Evolutionary conservation across 1,284 basidiomycete genomes (phyloP).

Genomic region (Chalciporus sp.): DNA sequence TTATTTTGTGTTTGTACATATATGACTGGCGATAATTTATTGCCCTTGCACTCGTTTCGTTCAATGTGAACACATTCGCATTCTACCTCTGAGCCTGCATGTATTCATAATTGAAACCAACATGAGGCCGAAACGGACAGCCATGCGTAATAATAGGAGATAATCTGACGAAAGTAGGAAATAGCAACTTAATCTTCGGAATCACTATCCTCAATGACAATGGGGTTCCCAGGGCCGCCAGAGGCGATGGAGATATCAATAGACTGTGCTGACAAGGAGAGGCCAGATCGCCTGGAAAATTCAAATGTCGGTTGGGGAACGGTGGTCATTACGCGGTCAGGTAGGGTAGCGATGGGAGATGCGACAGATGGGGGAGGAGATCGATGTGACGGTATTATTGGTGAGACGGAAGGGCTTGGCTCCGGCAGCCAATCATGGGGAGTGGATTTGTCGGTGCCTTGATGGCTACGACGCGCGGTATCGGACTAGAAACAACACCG

Average conservation of each 20-base stretch:
- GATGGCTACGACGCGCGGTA: constrained; percentile 1
- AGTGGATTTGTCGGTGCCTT: not conserved
- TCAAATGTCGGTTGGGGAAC: constrained; percentile 2
- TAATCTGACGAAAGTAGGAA: constrained; percentile 1
- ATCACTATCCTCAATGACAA: constrained; percentile 27
- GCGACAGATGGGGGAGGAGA: not conserved
- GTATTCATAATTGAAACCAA: not conserved
- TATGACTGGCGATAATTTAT: not conserved
- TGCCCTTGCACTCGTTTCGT: not conserved
- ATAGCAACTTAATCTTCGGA: constrained; percentile 8
- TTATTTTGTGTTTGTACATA: no score
- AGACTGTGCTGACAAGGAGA: constrained; percentile 1
- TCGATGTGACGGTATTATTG: not conserved
- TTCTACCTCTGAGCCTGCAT: not conserved
- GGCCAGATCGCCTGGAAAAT: constrained; percentile 3
- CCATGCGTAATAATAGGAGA: not conserved
- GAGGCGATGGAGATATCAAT: constrained; percentile 1
- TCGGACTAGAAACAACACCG: constrained; percentile 13
- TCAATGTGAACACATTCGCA: not conserved
- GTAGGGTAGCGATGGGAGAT: not conserved
- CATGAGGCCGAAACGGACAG: not conserved
- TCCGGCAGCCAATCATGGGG: constrained; percentile 1
- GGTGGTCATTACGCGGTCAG: not conserved
- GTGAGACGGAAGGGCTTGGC: constrained; percentile 1
- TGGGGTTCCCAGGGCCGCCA: constrained; percentile 25